Evolutionary conservation across 2,329 filamentous ascomycete genomes (phyloP).

Genomic region (Emmonsiellopsis sp.): DNA sequence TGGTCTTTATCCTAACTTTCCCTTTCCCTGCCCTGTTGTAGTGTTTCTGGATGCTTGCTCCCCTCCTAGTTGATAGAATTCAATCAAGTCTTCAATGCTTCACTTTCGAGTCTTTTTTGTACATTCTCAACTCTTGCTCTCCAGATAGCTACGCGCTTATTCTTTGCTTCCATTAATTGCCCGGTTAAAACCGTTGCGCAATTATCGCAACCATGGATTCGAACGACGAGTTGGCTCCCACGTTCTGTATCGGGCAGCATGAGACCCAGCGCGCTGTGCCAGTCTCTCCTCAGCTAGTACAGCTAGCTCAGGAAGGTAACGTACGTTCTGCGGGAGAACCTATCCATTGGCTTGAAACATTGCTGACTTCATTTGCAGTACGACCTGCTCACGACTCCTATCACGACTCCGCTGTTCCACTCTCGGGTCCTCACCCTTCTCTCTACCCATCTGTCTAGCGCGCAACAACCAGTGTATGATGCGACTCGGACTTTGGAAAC

Average conservation of each 20-base stretch:
- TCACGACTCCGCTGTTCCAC: conserved; percentile 54
- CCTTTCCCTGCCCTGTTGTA: background rate
- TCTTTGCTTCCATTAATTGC: background rate
- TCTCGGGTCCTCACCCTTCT: conserved; percentile 47
- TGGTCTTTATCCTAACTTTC: background rate
- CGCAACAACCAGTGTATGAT: conserved; percentile 29
- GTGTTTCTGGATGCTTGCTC: background rate
- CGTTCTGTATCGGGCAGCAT: conserved; percentile 55
- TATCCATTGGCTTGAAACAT: background rate
- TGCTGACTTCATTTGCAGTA: conserved; percentile 38
- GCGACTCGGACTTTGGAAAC: conserved; percentile 30
- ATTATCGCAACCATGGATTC: conserved; percentile 8
- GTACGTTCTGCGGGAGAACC: conserved; percentile 25
- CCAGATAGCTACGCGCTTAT: background rate
- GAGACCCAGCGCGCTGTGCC: conserved; percentile 44
- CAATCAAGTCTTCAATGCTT: background rate
- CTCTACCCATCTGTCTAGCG: conserved; percentile 40
- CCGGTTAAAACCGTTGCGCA: background rate
- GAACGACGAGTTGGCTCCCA: conserved; percentile 25
- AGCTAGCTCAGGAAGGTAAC: conserved; percentile 48
- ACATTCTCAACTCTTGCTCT: background rate
- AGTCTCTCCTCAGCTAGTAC: conserved; percentile 43
- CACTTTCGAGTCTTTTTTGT: background rate
- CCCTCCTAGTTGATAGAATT: background rate
- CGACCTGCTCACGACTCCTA: conserved; percentile 55